Evolutionary conservation across 768 basidiomycete genomes (phyloP).

Genomic region (Lactifluus pinguis): DNA sequence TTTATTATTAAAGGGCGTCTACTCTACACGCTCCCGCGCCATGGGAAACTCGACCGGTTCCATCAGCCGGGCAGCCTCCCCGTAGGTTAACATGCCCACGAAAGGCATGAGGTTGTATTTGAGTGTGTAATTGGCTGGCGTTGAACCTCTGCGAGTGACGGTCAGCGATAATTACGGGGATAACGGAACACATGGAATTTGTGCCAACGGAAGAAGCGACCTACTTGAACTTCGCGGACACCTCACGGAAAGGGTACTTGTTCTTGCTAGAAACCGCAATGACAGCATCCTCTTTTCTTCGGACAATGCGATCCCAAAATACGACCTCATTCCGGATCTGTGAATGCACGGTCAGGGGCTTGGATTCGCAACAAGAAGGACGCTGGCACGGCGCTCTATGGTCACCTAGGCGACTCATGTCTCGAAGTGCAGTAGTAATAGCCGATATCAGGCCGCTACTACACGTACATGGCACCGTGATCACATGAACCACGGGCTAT

Average conservation of each 20-base stretch:
- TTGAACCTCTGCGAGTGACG: slow-evolving; percentile 42
- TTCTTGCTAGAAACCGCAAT: slow-evolving; percentile 61
- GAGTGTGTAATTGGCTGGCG: slow-evolving; percentile 59
- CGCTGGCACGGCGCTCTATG: background rate
- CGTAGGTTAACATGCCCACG: slow-evolving; percentile 71
- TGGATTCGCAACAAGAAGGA: background rate
- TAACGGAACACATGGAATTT: slow-evolving; percentile 1
- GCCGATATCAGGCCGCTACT: background rate
- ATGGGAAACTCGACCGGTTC: slow-evolving; percentile 30
- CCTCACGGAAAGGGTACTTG: slow-evolving; percentile 78
- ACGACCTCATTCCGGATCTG: slow-evolving; percentile 72
- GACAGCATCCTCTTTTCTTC: slow-evolving; percentile 65
- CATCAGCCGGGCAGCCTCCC: slow-evolving; percentile 50
- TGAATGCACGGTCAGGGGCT: slow-evolving; percentile 9
- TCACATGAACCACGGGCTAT: background rate
- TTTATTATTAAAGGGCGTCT: background rate
- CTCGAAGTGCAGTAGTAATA: background rate
- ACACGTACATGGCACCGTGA: background rate
- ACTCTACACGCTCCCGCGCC: slow-evolving; percentile 18
- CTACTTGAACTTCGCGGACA: slow-evolving; percentile 66
- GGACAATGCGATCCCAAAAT: slow-evolving; percentile 87
- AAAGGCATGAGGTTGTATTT: slow-evolving; percentile 91
- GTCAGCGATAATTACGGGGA: slow-evolving; percentile 14
- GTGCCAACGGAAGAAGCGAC: slow-evolving; percentile 25
- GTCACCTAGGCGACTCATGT: background rate